Evolutionary conservation across 116 monocot species (phyloP), one percentile per base, ranked within the genome.

Genomic region (Thalassia testudinum): DNA sequence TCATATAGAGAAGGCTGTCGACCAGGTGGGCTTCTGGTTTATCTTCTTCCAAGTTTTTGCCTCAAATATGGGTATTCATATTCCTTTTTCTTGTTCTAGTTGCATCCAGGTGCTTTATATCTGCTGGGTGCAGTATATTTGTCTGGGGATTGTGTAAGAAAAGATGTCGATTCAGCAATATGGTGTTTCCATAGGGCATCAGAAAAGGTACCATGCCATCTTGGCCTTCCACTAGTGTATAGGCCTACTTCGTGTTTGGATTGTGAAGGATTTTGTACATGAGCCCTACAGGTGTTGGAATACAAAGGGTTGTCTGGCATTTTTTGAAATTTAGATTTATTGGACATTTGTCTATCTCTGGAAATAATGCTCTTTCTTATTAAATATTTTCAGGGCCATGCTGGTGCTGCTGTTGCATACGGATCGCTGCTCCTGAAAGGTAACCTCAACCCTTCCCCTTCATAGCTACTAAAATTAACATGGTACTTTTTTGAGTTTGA

Each of bases 141-240:
- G 57, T 56, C 82, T 56, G 97, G 97, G 52, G 90, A 99, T 60
- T 99, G 90, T 65, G 82, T 90, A 57, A 75, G 77, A 53, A 82
- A 78, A 62, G 82, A 99, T 67, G 58, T 83, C 30, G 79, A 76
- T 54, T 85, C 97, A 11, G 97, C 97, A 45, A 75, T 85, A 75
- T 90, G 97, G 97, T 99, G 86, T 58, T 99, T 99, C 60, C 80
- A 88, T 52, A 76, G 79, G 66, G 85, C 97, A 55, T 99, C 97
- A 25, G 74, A 79, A 53, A 99, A 99, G 90, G 97, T 87, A 11
- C 56, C 3, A 34, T 34, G 10, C 30, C 30, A 34, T 34, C 30
- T 34, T 34, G 3, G n/a, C n/a, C n/a, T n/a, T n/a, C n/a, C n/a
- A n/a, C n/a, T n/a, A n/a, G n/a, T n/a, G n/a, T n/a, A n/a, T n/a